Conservation (phyloP, 192 early-diverging fungal species). For the Chytriomyces sp. region DNA sequence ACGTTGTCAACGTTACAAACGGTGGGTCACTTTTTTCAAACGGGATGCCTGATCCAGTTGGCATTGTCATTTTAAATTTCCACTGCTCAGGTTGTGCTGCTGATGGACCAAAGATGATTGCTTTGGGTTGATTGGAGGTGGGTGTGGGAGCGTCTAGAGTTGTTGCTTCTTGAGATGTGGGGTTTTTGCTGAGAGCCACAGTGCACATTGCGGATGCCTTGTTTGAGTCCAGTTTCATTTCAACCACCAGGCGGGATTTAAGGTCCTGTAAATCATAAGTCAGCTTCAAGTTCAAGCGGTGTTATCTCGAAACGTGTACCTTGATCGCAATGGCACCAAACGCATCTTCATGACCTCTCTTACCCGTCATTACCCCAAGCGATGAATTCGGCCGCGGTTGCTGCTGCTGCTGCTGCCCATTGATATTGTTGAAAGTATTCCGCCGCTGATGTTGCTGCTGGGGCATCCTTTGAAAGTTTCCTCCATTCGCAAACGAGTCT, state of each 20-base stretch:
- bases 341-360: constrained; percentile 2
- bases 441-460: not conserved
- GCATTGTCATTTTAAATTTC: constrained; percentile 21
- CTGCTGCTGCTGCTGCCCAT: not conserved
- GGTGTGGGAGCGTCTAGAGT: not conserved
- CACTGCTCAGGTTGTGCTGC: not conserved
- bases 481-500: not conserved
- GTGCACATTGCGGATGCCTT: not conserved
- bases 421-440: not conserved
- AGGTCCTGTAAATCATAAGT: not conserved
- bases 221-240: constrained; percentile 6
- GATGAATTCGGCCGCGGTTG: not conserved
- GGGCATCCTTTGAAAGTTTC: too few species aligned
- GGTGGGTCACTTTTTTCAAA: constrained; percentile 10
- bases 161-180: not conserved
- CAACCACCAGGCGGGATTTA: not conserved
- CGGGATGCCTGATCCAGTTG: not conserved
- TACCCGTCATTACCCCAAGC: not conserved
- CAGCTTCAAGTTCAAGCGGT: not conserved
- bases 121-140: constrained; percentile 7
- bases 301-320: not conserved
- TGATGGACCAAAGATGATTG: not conserved
- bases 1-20: constrained; percentile 6
- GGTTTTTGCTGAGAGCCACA: constrained; percentile 11
- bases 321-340: not conserved